Percentiles rank a stretch among this genome's conserved stretches.
These are phyloP conservation scores for Selenicereus undatus DNA, from an alignment of 148 eudicot species.

Conservation along the genomic window DNA sequence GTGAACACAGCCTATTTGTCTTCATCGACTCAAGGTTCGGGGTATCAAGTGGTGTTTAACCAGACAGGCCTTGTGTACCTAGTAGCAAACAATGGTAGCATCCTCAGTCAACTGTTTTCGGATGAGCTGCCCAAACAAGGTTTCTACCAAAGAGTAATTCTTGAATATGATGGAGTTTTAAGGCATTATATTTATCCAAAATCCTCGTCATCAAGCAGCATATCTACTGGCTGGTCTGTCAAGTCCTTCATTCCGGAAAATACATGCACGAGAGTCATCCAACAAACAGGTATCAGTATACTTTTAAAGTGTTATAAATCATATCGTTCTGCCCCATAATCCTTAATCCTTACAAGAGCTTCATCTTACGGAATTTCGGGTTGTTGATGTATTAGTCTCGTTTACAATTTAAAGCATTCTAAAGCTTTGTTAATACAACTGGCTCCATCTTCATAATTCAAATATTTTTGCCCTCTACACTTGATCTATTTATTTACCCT, in stretches of 20 bases:
- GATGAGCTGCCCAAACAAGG: not conserved
- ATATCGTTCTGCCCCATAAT: no score
- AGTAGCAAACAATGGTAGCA: constrained; percentile 10
- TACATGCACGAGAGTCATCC: constrained; percentile 20
- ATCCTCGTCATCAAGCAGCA: not conserved
- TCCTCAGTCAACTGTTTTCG: not conserved
- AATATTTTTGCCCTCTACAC: no score
- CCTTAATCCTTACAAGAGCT: no score
- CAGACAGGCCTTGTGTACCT: constrained; percentile 27
- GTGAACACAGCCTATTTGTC: constrained; percentile 7
- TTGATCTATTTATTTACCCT: no score
- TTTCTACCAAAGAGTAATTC: constrained; percentile 28
- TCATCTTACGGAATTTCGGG: no score
- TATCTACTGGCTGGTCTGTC: constrained; percentile 15
- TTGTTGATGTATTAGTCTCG: no score
- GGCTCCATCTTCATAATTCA: no score
- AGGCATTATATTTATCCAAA: constrained; percentile 27
- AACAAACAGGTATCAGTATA: not conserved
- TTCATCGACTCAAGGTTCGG: not conserved
- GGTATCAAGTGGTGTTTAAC: constrained; percentile 19
- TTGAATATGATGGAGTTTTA: constrained; percentile 39
- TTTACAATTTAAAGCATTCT: no score
- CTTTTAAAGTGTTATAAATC: no score
- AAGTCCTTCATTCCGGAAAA: constrained; percentile 20
- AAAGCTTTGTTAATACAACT: no score